Base-by-base conservation (phyloP, 2,329 filamentous ascomycete genomes). In the Gremmenia infestans region DNA sequence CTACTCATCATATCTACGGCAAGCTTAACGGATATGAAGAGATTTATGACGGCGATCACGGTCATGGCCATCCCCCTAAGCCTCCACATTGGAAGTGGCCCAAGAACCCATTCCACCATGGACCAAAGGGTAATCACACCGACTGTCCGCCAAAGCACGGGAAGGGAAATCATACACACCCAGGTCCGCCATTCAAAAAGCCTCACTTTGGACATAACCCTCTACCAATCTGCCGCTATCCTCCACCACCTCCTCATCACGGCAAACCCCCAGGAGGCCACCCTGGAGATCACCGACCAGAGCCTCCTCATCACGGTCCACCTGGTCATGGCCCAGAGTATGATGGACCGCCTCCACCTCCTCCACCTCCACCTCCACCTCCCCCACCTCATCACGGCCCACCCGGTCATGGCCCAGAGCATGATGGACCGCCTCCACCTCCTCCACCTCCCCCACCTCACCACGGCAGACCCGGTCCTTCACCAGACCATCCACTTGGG, bases 1-100 rank as follows among this genome's bases (percentile, higher is more conserved):
- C 68, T 39, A 71, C 70, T 46, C 63, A 64, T 46, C 64, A 65
- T 11, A 46, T 74, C 3, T 74, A 72, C 53, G 64, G 63, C 3
- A 69, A 66, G 52, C 58, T 67, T 19, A 51, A 42, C 23, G 54
- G 60, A 15, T 52, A 62, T 52, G 17, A 56, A n/a, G 62, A 47
- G 48, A 54, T 61, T 45, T 56, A 56, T 19, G 53, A 56, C 36
- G 57, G 51, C 57, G 56, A 52, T 19, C 19, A 19, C 19, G 19
- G 19, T 17, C 48, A 52, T 36, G 50, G 46, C 17, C 50, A 64
- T 46, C 65, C 63, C 25, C 61, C 58, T 32, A 40, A 63, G 58
- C 52, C 54, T 15, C 55, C 55, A 45, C 28, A 32, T 32, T 32
- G 28, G 49, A 54, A 65, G 54, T 28, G 22, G 43, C 52, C 48